Percentiles rank a stretch among this genome's conserved stretches.
Evolutionary conservation across 176 grass and related monocot species (phyloP).

Genomic region (Melocanna baccifera): DNA sequence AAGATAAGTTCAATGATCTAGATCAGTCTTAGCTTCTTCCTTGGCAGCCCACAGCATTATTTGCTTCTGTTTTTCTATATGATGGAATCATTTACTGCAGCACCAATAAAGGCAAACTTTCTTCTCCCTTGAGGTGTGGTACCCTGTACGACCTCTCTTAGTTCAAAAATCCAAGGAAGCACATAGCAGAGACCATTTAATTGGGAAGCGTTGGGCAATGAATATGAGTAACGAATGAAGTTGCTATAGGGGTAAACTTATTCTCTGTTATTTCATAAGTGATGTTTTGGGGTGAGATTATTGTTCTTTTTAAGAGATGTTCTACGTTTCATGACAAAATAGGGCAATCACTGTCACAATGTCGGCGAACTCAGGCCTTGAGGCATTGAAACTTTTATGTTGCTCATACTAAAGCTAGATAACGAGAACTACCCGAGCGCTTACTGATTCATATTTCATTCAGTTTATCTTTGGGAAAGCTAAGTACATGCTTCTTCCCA

Average conservation of each 20-base stretch:
- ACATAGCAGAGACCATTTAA: background rate
- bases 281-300: background rate
- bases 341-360: background rate
- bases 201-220: conserved; percentile 7
- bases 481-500: background rate
- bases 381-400: background rate
- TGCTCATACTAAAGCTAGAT: background rate
- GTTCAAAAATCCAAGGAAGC: conserved; percentile 16
- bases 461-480: background rate
- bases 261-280: background rate
- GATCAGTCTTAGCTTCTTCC: background rate
- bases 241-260: background rate
- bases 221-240: conserved; percentile 19
- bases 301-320: background rate
- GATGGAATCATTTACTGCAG: conserved; percentile 29
- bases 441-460: background rate
- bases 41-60: conserved; percentile 26
- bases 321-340: background rate
- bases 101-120: background rate
- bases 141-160: conserved; percentile 1
- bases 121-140: conserved; percentile 14
- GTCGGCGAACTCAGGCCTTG: background rate
- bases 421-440: background rate
- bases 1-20: background rate
- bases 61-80: background rate